Evolutionary conservation across 2,329 filamentous ascomycete species (phyloP), one percentile per base, ranked within the genome.

Genomic region (Stemphylium vesicarium): DNA sequence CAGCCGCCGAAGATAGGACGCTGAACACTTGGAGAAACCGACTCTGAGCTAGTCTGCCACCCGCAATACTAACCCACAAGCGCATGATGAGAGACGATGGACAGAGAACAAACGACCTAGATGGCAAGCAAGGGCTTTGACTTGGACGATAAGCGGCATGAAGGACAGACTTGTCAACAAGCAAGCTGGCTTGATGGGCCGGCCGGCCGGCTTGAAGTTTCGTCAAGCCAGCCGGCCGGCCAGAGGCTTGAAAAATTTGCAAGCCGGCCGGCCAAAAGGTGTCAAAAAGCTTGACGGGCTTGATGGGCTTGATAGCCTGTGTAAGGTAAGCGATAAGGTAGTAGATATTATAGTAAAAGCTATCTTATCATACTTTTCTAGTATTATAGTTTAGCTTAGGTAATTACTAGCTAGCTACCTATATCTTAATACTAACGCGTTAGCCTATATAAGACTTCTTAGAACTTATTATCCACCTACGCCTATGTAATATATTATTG

Each of bases 151-250:
- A n/a, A n/a, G n/a, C n/a, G n/a, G n/a, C n/a, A n/a, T n/a, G n/a
- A n/a, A n/a, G n/a, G n/a, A n/a, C 43, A 46, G 8, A 46, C 43
- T 46, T 46, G 43, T 46, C 43, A 46, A 46, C 43, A 26, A 46
- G 20, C 4, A n/a, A 20, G 43, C 43, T 46, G 12, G 43, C 43
- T 20, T 20, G 12, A 46, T 46, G n/a, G n/a, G n/a, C n/a, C n/a
- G 43, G 43, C 43, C 13, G 18, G 43, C 20, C 6, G 43, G 43
- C 43, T 36, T 4, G 38, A 40, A 40, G 10, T 29, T 29, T 41
- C 20, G 2, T 41, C 20, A 41, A 41, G 20, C 38, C 38, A 41
- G 20, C 38, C 38, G 15, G 38, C 38, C 38, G 38, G 38, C 38
- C 38, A n/a, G 2, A 41, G 38, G 43, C 43, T 26, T 45, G 4